Conservation (phyloP, 805 yeast species). For the Danielia oregonensis region DNA sequence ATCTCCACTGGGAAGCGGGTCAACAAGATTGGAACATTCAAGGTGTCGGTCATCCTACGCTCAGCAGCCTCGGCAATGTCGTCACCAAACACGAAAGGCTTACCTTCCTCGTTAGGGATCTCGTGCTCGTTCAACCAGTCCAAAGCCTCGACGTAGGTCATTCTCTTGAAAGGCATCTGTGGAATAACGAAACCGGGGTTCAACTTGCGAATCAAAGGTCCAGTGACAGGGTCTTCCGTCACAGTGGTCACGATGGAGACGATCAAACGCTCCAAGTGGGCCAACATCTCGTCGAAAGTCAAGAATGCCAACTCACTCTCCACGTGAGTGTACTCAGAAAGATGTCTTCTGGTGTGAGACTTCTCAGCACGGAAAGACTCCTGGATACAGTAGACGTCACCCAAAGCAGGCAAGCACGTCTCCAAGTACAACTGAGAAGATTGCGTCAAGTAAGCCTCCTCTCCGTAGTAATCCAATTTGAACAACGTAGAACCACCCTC, state of each 20-base stretch:
- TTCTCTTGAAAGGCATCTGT: constrained; percentile 79
- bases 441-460: constrained; percentile 94
- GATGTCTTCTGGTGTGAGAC: constrained; percentile 97
- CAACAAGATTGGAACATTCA: constrained; percentile 88
- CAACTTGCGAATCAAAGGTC: constrained; percentile 83
- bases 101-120: constrained; percentile 91
- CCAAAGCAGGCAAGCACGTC: constrained; percentile 92
- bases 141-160: constrained; percentile 87
- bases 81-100: constrained; percentile 92
- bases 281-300: constrained; percentile 78
- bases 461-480: constrained; percentile 91
- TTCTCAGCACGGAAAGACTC: constrained; percentile 99
- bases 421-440: constrained; percentile 95
- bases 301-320: constrained; percentile 92
- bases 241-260: constrained; percentile 68
- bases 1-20: constrained; percentile 95
- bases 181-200: constrained; percentile 92
- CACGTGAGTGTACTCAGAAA: constrained; percentile 94
- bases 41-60: constrained; percentile 95
- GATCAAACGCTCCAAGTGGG: constrained; percentile 79
- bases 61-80: constrained; percentile 99
- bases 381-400: constrained; percentile 96
- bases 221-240: constrained; percentile 86
- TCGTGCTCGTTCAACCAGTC: constrained; percentile 96
- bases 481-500: constrained; percentile 98